Evolutionary conservation across 768 basidiomycete species (phyloP).

Genomic region (Cantharellus anzutake): DNA sequence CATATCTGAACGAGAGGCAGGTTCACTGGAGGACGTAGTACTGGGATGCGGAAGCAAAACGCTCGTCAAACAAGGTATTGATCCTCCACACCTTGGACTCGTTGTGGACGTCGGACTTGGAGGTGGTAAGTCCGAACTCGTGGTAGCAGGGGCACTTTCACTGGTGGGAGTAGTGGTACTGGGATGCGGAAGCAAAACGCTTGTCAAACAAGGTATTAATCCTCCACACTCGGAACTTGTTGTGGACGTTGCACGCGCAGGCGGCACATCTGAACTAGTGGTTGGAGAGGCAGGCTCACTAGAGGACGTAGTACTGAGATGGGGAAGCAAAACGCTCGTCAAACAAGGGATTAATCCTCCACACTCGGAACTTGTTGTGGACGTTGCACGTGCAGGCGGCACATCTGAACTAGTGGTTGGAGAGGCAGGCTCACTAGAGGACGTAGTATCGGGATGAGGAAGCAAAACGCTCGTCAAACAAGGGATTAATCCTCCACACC

Average conservation of each 20-base stretch:
- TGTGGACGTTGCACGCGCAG: not conserved
- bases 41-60: not conserved
- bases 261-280: slow-evolving; percentile 1
- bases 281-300: not conserved
- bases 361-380: not conserved
- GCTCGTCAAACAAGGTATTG: not conserved
- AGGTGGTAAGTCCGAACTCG: not conserved
- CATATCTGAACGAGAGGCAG: not conserved
- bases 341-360: not conserved
- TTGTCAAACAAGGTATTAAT: not conserved
- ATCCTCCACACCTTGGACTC: not conserved
- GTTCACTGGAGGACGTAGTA: not conserved
- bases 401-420: slow-evolving; percentile 2
- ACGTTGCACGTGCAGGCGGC: slow-evolving; percentile 2
- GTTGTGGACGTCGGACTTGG: not conserved
- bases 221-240: not conserved
- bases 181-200: not conserved
- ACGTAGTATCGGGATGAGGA: slow-evolving; percentile 1
- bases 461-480: not conserved
- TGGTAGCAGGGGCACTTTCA: not conserved
- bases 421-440: not conserved
- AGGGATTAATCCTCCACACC: not conserved
- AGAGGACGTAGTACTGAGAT: slow-evolving; percentile 2
- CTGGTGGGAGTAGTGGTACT: slow-evolving; percentile 2
- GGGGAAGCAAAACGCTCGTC: not conserved